Evolutionary conservation across 2,329 filamentous ascomycete genomes (phyloP), one percentile per base, ranked within the genome.

Genomic region (Fusarium poae): DNA sequence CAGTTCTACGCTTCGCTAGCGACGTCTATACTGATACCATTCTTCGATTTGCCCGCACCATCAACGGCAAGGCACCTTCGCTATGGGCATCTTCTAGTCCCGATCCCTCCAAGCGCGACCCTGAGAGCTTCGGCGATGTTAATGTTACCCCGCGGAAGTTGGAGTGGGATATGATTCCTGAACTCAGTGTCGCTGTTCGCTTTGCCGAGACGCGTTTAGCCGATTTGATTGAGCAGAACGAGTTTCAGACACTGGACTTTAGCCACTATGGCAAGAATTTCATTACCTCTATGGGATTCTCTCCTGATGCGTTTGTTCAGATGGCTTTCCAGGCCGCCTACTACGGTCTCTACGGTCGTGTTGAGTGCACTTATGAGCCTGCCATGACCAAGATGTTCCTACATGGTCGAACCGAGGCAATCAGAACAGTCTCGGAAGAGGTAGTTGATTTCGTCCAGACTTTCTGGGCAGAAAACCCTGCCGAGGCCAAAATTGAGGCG

Each of bases 241-340:
- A 99, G 79, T 97, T 98, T 74, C 87, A 94, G 66, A 97, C 94
- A 15, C 85, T 98, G 6, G 95, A 98, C 72, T 98, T 98, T 73
- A 82, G 84, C 49, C 88, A 90, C 25, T 99, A 97, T 73, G 96
- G 96, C 70, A 97, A 97, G 84, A 97, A 96, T 79, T 97, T 97
- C 77, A 97, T 99, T 80, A 98, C 94, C 0, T 93, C 92, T 0
- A 97, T 97, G 90, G 95, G 95, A 10, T 97, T 98, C 80, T 98
- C 95, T 0, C 95, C 96, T 0, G 96, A 98, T 77, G 96, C 96
- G 0, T 99, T 97, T 77, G 92, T 99, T 21, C 96, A 99, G 79
- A 98, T 99, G 95, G 96, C 96, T 0, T 97, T 97, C 82, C 96
- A 99, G 79, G 95, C 95, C 6, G 95, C 96, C 2, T 98, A 99